Conservation (phyloP, 1,284 basidiomycete genomes). For the Entoloma clypeatum region DNA sequence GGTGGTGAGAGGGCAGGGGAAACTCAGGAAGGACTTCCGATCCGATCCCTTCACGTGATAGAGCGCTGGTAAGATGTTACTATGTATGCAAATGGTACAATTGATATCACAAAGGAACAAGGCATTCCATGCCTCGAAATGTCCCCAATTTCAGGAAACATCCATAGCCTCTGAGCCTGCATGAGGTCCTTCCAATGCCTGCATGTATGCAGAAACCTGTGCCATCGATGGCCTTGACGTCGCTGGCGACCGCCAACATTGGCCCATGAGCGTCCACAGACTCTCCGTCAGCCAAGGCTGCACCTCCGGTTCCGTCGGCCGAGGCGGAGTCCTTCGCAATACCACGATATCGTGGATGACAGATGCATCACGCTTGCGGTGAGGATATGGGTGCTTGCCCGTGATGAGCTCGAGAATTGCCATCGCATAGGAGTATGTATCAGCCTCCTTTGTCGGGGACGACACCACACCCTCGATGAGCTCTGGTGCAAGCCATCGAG, state of each 20-base stretch:
- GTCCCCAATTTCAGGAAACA: constrained; percentile 7
- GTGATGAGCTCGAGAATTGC: constrained; percentile 52
- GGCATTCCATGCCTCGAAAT: no score
- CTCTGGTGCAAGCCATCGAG: constrained; percentile 59
- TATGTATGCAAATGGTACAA: no score
- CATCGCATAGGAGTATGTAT: constrained; percentile 58
- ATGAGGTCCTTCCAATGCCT: constrained; percentile 12
- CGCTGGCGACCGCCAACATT: constrained; percentile 41
- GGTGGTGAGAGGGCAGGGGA: neutral
- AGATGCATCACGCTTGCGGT: constrained; percentile 42
- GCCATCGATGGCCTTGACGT: constrained; percentile 34
- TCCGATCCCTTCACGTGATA: no score
- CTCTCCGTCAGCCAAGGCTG: constrained; percentile 39
- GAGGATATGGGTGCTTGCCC: constrained; percentile 43
- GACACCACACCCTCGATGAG: constrained; percentile 39
- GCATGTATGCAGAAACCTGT: constrained; percentile 24
- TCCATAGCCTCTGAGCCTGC: constrained; percentile 15
- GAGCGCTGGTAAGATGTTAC: no score
- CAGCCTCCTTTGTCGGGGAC: constrained; percentile 41
- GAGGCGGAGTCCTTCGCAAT: constrained; percentile 33
- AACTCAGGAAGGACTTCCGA: no score
- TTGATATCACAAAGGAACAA: no score
- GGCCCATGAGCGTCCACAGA: constrained; percentile 41
- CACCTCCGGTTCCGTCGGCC: constrained; percentile 32
- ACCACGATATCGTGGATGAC: constrained; percentile 43